Base-by-base conservation (phyloP, 2,329 filamentous ascomycete genomes). In the Trichoderma polysporum region DNA sequence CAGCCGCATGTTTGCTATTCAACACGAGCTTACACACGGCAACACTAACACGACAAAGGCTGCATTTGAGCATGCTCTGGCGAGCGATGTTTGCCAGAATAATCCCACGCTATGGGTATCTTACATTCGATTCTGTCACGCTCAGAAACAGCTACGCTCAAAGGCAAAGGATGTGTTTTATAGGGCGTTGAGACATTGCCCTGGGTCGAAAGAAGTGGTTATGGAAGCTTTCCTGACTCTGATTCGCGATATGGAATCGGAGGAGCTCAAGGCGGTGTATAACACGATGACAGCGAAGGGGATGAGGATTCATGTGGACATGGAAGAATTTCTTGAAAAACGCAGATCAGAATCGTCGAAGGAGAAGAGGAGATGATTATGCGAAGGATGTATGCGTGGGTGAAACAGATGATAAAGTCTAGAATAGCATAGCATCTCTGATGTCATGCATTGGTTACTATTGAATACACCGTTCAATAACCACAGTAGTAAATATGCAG, bases 1-100 rank as follows among this genome's bases (percentile, higher is more conserved):
- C 69, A 82, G 76, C 69, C 81, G 83, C 8, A 69, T 82, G 13
- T 86, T 87, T 73, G 80, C 83, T 25, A 81, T 88, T 56, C 76
- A 78, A n/a, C 80, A 86, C 71, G 85, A 87, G 71, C 74, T 83
- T 17, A 75, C 73, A 19, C 76, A 75, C 12, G 85, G 84, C 6
- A 86, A 84, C 64, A 74, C 76, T 4, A 81, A 86, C 71, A 84
- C 85, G 0, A 78, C 82, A 0, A 80, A 79, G 45, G 79, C 81
- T 0, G 84, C 83, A 0, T 85, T 87, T 63, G 85, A 86, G 71
- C 79, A 80, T n/a, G 83, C 85, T 1, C 72, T 88, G 1, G 74
- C 75, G 1, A 79, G 78, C 59, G 77, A 79, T 4, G 70, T 70
- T 10, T 79, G 80, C 73, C 76, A 73, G 31, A 76, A 77, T 41